Conservation (phyloP, 805 yeast genomes). For the Lipomyces starkeyi region DNA sequence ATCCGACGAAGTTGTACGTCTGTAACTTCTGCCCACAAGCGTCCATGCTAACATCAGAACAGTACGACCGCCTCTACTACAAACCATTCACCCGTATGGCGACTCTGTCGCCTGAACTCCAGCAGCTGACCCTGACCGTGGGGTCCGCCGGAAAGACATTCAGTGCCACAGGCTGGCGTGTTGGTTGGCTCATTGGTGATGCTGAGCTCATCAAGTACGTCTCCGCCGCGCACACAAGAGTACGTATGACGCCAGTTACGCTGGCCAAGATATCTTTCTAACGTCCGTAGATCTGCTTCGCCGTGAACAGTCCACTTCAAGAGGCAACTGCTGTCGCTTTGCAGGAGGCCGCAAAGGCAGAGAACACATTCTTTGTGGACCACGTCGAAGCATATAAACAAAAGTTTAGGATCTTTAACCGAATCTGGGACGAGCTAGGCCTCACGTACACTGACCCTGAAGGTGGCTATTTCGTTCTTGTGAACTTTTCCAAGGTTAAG, state of each 20-base stretch:
- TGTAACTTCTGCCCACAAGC: not conserved
- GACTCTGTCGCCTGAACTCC: constrained; percentile 77
- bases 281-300: constrained; percentile 66
- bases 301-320: constrained; percentile 90
- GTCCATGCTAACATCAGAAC: not conserved
- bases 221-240: constrained; percentile 86
- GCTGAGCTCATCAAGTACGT: constrained; percentile 81
- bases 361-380: constrained; percentile 67
- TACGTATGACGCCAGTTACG: constrained; percentile 1
- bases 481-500: constrained; percentile 80
- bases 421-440: constrained; percentile 82
- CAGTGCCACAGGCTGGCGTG: constrained; percentile 99
- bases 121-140: constrained; percentile 79
- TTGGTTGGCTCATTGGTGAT: constrained; percentile 94
- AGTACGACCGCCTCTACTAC: constrained; percentile 84
- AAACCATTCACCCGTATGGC: constrained; percentile 82
- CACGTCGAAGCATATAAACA: constrained; percentile 70
- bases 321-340: constrained; percentile 88
- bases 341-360: constrained; percentile 55
- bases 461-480: constrained; percentile 92
- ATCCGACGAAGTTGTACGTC: constrained; percentile 77
- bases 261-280: not conserved
- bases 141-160: constrained; percentile 98
- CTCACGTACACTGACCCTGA: constrained; percentile 90
- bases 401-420: constrained; percentile 75